Conservation (phyloP, 2,329 filamentous ascomycete species). For the Botrytis cinerea region DNA sequence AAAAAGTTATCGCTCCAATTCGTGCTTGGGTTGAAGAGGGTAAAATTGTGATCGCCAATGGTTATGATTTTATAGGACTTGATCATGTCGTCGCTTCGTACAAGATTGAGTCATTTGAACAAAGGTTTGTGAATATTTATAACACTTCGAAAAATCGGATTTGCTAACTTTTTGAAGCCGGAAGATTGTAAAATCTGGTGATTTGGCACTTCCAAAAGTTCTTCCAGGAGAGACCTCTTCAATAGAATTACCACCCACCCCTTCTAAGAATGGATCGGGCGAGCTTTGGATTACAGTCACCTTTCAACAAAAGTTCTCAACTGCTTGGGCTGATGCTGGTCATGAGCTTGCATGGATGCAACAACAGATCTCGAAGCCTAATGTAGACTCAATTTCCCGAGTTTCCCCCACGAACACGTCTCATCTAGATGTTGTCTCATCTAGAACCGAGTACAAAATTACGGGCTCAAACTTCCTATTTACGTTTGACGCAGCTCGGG, state of each 20-base stretch:
- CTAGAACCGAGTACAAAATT: slow-evolving; percentile 38
- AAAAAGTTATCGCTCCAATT: slow-evolving; percentile 60
- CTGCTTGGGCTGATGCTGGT: slow-evolving; percentile 53
- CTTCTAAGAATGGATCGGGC: slow-evolving; percentile 25
- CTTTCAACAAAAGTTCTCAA: slow-evolving; percentile 47
- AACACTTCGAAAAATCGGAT: neutral
- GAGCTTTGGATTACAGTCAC: slow-evolving; percentile 27
- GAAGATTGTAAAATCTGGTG: slow-evolving; percentile 42
- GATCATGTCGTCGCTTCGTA: slow-evolving; percentile 51
- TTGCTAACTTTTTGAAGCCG: slow-evolving; percentile 31
- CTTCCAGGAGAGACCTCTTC: slow-evolving; percentile 37
- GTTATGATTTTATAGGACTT: slow-evolving; percentile 56
- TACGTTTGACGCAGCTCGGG: slow-evolving; percentile 49
- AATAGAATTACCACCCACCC: neutral
- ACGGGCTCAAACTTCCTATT: slow-evolving; percentile 44
- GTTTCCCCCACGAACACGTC: slow-evolving; percentile 30
- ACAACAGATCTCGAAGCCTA: slow-evolving; percentile 28
- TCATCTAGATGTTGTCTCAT: slow-evolving; percentile 23
- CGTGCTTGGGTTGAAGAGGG: slow-evolving; percentile 43
- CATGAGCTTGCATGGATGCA: slow-evolving; percentile 60
- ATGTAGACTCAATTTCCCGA: slow-evolving; percentile 5
- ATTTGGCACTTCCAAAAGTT: slow-evolving; percentile 47
- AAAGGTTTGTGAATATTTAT: slow-evolving; percentile 44
- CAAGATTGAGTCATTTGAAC: slow-evolving; percentile 47
- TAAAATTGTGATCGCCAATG: slow-evolving; percentile 45